These are phyloP conservation scores for Drechslerella coelobrocha DNA, from an alignment of 2,329 filamentous ascomycete genomes.

Conservation along the genomic window DNA sequence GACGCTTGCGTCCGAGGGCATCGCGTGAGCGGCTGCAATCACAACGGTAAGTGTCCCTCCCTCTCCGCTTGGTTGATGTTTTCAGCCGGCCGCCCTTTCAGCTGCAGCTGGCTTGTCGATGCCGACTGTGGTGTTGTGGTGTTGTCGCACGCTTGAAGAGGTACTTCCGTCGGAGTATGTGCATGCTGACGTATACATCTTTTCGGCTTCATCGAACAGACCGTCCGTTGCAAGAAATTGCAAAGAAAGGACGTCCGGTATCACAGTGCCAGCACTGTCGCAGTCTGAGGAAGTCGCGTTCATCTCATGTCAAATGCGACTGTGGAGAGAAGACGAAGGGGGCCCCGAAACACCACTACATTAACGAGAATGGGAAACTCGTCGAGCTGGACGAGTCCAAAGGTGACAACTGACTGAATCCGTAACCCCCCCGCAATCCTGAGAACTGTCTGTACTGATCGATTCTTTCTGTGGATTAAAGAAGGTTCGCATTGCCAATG, in stretches of 20 bases:
- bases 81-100: conserved; percentile 6
- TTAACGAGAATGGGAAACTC: conserved; percentile 48
- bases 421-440: background rate
- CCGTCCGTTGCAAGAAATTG: conserved; percentile 89
- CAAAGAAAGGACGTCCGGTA: conserved; percentile 95
- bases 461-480: conserved; percentile 39
- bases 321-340: conserved; percentile 83
- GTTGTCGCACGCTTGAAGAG: conserved; percentile 42
- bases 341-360: conserved; percentile 51
- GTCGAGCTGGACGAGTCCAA: conserved; percentile 47
- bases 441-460: conserved; percentile 16
- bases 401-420: conserved; percentile 38
- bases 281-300: conserved; percentile 91
- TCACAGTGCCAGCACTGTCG: conserved; percentile 98
- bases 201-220: conserved; percentile 64
- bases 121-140: conserved; percentile 13
- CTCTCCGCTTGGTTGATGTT: conserved; percentile 31
- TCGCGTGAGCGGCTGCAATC: conserved; percentile 97
- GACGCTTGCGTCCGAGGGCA: conserved; percentile 98
- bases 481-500: conserved; percentile 71
- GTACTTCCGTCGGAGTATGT: conserved; percentile 4
- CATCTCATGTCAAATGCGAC: conserved; percentile 94
- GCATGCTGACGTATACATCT: conserved; percentile 52
- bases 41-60: conserved; percentile 74
- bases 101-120: background rate